Base-by-base conservation (phyloP, 352 stramenopile genomes). In the Pythium sukuiense region DNA sequence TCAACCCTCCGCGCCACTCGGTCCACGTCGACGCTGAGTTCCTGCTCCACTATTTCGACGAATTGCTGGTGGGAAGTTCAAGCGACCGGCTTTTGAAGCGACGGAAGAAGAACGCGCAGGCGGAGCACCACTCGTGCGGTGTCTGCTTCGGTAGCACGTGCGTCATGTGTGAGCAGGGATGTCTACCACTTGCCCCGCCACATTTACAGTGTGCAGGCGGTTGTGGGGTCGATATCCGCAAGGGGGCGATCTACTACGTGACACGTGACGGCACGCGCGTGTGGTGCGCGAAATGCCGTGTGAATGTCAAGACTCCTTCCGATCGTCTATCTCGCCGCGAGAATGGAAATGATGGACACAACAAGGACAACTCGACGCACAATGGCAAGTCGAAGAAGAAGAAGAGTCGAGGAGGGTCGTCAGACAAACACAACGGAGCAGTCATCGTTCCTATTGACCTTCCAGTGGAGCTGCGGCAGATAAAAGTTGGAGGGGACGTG, bases 1-100 rank as follows among this genome's bases (percentile, higher is more conserved):
- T 96, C 69, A 97, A 97, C 56, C 76, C 77, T 2, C 63, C 76
- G 14, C 77, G 70, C 6, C 86, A 96, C 72, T 93, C 86, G 58
- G 83, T 97, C 8, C 82, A 96, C 63, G 67, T 89, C 6, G 76
- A 88, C 59, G 87, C 89, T 2, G 61, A 77, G 29, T 65, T 88
- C 9, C 67, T 96, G 49, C 59, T 93, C 14, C 69, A 72, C 9
- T 60, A 74, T 6, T 97, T 97, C 48, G 87, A 96, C 11, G 73
- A 84, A 39, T 65, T 76, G 29, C 79, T 89, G 41, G 77, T 69
- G 30, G 67, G 61, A 9, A 80, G 79, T 14, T 50, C 75, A 48
- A 55, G 48, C 13, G 76, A 87, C 45, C 75, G 80, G 26, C 59
- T 72, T 35, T 37, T 69, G 4, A 89, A 92, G 46, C 67, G 57